A percentile compares a stretch with the other conserved stretches of the same genome.
Evolutionary conservation across 257 asterid genomes (phyloP).

Genomic region (Plectranthus barbatus): DNA sequence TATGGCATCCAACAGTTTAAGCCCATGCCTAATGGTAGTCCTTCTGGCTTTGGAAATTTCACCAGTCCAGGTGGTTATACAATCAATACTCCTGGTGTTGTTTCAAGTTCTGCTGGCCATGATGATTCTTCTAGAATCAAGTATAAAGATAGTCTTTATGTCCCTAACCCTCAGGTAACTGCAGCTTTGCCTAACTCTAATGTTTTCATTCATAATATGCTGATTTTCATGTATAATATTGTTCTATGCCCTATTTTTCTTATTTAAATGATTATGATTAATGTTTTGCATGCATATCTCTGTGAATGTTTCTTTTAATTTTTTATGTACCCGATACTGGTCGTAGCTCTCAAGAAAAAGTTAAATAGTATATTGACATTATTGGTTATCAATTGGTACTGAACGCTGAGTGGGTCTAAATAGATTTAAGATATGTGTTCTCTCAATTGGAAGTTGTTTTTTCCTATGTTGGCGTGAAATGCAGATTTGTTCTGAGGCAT

Average conservation of each 20-base stretch:
- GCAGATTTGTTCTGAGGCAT: background rate
- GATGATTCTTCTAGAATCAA: constrained; percentile 85
- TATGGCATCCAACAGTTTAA: constrained; percentile 87
- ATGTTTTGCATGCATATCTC: background rate
- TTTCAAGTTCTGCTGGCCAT: constrained; percentile 65
- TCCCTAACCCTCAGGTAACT: constrained; percentile 83
- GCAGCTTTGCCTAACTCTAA: background rate
- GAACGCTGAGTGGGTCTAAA: too few species aligned
- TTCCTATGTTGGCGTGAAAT: background rate
- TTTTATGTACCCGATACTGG: too few species aligned
- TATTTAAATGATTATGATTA: too few species aligned
- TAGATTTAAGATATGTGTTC: background rate
- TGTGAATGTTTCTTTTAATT: too few species aligned
- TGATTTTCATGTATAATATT: background rate
- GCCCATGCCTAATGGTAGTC: constrained; percentile 64
- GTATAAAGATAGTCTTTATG: constrained; percentile 72
- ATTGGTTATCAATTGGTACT: too few species aligned
- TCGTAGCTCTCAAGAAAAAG: background rate
- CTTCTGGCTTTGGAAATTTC: constrained; percentile 74
- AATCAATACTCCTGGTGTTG: constrained; percentile 68
- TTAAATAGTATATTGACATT: too few species aligned
- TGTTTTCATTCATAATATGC: background rate
- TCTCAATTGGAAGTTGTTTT: background rate
- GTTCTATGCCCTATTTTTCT: background rate
- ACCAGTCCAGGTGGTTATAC: constrained; percentile 75